These are phyloP conservation scores for Acacia melanoxylon DNA, from an alignment of 306 rosid genomes.

Conservation along the genomic window DNA sequence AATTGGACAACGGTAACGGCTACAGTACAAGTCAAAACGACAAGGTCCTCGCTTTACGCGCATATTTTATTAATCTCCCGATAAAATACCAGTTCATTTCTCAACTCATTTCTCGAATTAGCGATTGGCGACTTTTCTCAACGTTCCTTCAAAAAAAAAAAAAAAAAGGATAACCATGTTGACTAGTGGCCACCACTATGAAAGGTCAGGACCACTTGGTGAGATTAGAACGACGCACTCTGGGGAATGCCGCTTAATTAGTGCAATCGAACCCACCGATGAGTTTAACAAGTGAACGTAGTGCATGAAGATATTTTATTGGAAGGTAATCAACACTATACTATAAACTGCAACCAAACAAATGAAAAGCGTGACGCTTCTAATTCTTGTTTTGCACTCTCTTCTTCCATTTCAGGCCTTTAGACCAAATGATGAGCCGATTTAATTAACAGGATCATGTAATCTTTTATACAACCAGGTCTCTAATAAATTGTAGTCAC, in stretches of 20 bases:
- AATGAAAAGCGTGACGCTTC: neutral
- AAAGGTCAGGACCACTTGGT: neutral
- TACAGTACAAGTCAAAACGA: constrained; percentile 32
- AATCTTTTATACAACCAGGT: neutral
- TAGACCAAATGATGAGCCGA: too few species aligned
- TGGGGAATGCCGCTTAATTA: neutral
- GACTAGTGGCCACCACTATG: neutral
- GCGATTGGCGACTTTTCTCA: neutral
- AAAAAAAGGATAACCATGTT: neutral
- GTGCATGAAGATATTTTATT: neutral
- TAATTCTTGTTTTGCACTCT: neutral
- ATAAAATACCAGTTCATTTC: neutral
- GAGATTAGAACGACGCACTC: neutral
- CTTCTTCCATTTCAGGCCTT: neutral
- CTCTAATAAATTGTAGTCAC: neutral
- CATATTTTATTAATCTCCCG: neutral
- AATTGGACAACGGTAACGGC: neutral
- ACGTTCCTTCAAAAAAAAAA: too few species aligned
- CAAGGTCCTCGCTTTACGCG: constrained; percentile 10
- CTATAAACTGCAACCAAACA: too few species aligned
- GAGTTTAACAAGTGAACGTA: neutral
- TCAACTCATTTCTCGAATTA: neutral
- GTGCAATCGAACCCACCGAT: constrained; percentile 17
- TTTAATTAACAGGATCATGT: neutral
- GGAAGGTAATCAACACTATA: neutral